These are phyloP conservation scores for Fomitiporia mediterranea DNA, from an alignment of 1,284 basidiomycete species.

Conservation along the genomic window DNA sequence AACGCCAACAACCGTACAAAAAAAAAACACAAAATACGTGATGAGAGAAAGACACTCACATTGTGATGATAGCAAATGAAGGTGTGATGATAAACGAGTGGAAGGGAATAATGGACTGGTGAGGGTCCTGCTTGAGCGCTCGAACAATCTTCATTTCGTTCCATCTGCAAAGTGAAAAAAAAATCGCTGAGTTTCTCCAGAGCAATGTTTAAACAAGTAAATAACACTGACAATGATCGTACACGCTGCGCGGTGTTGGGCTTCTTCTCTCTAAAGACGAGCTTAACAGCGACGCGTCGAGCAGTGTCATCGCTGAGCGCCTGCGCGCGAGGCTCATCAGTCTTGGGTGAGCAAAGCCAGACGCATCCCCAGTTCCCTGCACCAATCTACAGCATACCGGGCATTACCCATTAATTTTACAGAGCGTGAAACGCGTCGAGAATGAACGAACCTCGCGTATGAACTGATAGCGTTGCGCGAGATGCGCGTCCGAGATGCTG, in stretches of 20 bases:
- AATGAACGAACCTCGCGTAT: slow-evolving; percentile 58
- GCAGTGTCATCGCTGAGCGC: not conserved
- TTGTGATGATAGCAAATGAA: slow-evolving; percentile 80
- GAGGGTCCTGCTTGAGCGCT: slow-evolving; percentile 73
- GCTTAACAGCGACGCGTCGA: slow-evolving; percentile 73
- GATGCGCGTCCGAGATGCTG: slow-evolving; percentile 55
- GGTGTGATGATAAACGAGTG: slow-evolving; percentile 91
- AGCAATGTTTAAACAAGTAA: slow-evolving; percentile 1
- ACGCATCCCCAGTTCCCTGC: slow-evolving; percentile 87
- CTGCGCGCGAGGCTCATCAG: slow-evolving; percentile 28
- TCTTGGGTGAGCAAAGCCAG: slow-evolving; percentile 67
- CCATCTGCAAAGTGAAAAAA: slow-evolving; percentile 56
- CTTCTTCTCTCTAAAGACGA: slow-evolving; percentile 78
- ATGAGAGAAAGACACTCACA: slow-evolving; percentile 50
- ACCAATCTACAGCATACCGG: slow-evolving; percentile 51
- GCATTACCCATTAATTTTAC: slow-evolving; percentile 7
- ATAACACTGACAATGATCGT: slow-evolving; percentile 65
- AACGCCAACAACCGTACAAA: too few species aligned
- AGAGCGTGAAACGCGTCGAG: slow-evolving; percentile 9
- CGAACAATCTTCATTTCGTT: slow-evolving; percentile 93
- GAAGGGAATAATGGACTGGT: slow-evolving; percentile 88
- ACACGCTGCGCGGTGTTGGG: slow-evolving; percentile 83
- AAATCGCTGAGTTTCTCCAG: not conserved
- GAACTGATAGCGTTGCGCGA: slow-evolving; percentile 67
- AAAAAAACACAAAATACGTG: not conserved